These are phyloP conservation scores for Crassisporium funariophilum DNA, from an alignment of 768 basidiomycete genomes.

Conservation along the genomic window DNA sequence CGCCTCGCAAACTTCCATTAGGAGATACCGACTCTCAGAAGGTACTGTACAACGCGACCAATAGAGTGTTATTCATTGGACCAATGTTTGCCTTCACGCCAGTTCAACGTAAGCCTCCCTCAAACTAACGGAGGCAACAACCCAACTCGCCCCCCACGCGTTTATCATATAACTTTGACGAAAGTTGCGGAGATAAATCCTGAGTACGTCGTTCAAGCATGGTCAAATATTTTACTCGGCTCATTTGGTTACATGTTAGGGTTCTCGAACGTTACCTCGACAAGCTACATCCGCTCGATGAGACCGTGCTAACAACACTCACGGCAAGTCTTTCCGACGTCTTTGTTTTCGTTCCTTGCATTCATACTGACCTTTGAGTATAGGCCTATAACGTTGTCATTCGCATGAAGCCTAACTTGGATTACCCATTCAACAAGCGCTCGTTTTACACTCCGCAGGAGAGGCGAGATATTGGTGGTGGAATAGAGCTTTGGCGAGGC, in stretches of 20 bases:
- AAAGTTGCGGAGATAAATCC: slow-evolving; percentile 46
- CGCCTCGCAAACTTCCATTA: slow-evolving; percentile 59
- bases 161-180: slow-evolving; percentile 64
- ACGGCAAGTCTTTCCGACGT: slow-evolving; percentile 41
- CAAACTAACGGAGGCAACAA: slow-evolving; percentile 37
- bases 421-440: slow-evolving; percentile 70
- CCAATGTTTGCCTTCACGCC: slow-evolving; percentile 8
- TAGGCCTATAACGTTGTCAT: slow-evolving; percentile 77
- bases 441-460: slow-evolving; percentile 72
- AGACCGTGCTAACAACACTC: slow-evolving; percentile 54
- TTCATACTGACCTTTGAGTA: neutral
- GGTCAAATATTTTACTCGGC: neutral
- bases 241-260: slow-evolving; percentile 32
- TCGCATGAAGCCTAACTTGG: slow-evolving; percentile 70
- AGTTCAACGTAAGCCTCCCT: slow-evolving; percentile 66
- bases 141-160: slow-evolving; percentile 51
- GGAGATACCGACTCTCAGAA: slow-evolving; percentile 49
- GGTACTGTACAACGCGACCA: no score
- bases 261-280: slow-evolving; percentile 59
- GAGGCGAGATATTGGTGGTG: slow-evolving; percentile 53
- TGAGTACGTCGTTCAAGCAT: slow-evolving; percentile 20
- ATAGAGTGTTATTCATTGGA: neutral
- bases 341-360: neutral
- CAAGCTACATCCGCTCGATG: slow-evolving; percentile 65
- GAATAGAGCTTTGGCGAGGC: slow-evolving; percentile 75